phyloP scores from a whole-genome alignment of 2,329 filamentous ascomycete species.

The Akanthomyces lecanii region DNA sequence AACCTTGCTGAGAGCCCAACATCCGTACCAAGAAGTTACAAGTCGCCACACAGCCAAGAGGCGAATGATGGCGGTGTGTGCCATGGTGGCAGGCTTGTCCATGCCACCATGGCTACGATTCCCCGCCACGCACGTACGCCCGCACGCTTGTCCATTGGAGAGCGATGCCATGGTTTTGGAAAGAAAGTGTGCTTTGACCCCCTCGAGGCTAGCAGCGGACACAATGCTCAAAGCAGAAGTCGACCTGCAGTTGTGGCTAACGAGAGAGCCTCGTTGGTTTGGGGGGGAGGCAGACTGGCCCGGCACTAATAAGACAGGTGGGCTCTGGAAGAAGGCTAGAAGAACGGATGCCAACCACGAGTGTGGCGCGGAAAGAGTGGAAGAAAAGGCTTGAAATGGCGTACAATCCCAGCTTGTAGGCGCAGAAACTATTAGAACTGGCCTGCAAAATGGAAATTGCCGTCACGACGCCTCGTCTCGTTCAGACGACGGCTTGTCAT shows the following conservation, averaged over 20 bases:
- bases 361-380: conserved; percentile 4
- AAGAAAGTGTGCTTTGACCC: conserved; percentile 11
- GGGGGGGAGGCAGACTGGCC: neutral
- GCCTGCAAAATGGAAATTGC: neutral
- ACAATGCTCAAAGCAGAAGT: conserved; percentile 1
- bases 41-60: neutral
- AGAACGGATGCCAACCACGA: neutral
- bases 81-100: neutral
- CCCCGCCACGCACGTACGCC: neutral
- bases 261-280: neutral
- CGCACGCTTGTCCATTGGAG: neutral
- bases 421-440: neutral
- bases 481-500: neutral
- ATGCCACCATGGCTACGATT: neutral
- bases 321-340: conserved; percentile 5
- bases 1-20: neutral
- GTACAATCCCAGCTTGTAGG: neutral
- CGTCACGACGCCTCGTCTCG: neutral
- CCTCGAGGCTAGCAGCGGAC: conserved; percentile 1
- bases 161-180: neutral
- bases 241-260: neutral
- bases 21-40: neutral
- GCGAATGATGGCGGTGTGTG: neutral
- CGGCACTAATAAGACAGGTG: neutral
- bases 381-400: neutral